phyloP scores from a whole-genome alignment of 805 yeast species.

The Kurtzmaniella fragi region DNA sequence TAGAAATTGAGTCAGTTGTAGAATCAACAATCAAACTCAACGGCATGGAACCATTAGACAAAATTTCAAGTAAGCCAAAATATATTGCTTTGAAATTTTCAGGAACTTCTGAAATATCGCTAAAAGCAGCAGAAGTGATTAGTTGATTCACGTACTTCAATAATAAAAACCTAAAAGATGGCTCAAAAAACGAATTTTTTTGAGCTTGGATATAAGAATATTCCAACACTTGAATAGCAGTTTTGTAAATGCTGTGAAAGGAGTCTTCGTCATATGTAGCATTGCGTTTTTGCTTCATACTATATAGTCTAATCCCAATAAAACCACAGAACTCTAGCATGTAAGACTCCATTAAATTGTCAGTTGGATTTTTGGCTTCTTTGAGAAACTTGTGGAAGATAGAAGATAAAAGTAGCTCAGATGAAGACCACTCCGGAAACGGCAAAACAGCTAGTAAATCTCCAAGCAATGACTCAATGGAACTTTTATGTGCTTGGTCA shows the following conservation, averaged over 20 bases:
- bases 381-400: conserved; percentile 40
- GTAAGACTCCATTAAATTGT: conserved; percentile 42
- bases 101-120: not conserved
- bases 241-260: conserved; percentile 4
- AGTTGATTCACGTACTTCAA: conserved; percentile 7
- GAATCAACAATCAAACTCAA: conserved; percentile 7
- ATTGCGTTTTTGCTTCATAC: conserved; percentile 20
- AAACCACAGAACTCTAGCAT: conserved; percentile 58
- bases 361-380: conserved; percentile 28
- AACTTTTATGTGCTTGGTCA: conserved; percentile 23
- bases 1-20: conserved; percentile 10
- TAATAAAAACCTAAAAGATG: conserved; percentile 11
- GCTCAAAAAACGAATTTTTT: conserved; percentile 5
- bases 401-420: conserved; percentile 45
- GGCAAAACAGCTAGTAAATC: conserved; percentile 50
- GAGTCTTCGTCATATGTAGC: conserved; percentile 1
- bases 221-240: conserved; percentile 5
- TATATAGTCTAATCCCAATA: conserved; percentile 49
- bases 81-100: conserved; percentile 1
- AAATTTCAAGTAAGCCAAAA: conserved; percentile 4
- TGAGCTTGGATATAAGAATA: conserved; percentile 10
- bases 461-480: conserved; percentile 49
- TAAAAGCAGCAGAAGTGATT: not conserved
- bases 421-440: conserved; percentile 59
- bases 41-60: conserved; percentile 7